These are phyloP conservation scores for Blastobotrys chiropterorum DNA, from an alignment of 805 yeast species.

Conservation along the genomic window DNA sequence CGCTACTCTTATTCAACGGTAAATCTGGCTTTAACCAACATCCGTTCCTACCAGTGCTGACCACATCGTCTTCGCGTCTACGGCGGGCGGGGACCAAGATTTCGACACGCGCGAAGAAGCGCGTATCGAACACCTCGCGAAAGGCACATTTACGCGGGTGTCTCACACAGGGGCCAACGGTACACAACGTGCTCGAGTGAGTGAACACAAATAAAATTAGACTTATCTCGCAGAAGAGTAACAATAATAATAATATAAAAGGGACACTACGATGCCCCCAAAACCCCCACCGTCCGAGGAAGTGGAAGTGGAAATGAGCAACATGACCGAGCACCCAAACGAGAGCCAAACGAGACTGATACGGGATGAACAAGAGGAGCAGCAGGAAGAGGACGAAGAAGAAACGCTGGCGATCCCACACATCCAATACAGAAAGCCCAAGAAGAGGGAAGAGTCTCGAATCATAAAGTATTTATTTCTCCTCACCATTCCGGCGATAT, in stretches of 20 bases:
- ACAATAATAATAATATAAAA: too few relatives aligned
- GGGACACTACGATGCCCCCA: not conserved
- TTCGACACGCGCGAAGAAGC: too few relatives aligned
- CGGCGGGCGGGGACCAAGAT: too few relatives aligned
- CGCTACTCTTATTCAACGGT: too few relatives aligned
- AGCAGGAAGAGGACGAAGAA: not conserved
- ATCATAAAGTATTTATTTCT: conserved; percentile 10
- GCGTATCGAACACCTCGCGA: too few relatives aligned
- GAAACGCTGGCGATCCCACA: not conserved
- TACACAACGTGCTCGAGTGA: not conserved
- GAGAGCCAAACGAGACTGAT: not conserved
- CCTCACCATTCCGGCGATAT: conserved; percentile 20
- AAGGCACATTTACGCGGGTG: not conserved
- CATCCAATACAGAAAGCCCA: not conserved
- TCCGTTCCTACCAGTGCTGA: too few relatives aligned
- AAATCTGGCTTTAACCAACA: too few relatives aligned
- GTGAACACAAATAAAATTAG: not conserved
- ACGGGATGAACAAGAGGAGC: not conserved
- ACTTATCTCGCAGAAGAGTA: too few relatives aligned
- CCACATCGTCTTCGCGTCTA: too few relatives aligned
- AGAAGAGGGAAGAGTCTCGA: not conserved
- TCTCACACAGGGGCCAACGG: not conserved
- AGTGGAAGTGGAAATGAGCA: not conserved
- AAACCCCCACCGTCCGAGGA: not conserved
- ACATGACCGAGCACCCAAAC: not conserved